Evolutionary conservation across 371 early-diverging fungal species (phyloP).

Genomic region (Mortierella sp.): DNA sequence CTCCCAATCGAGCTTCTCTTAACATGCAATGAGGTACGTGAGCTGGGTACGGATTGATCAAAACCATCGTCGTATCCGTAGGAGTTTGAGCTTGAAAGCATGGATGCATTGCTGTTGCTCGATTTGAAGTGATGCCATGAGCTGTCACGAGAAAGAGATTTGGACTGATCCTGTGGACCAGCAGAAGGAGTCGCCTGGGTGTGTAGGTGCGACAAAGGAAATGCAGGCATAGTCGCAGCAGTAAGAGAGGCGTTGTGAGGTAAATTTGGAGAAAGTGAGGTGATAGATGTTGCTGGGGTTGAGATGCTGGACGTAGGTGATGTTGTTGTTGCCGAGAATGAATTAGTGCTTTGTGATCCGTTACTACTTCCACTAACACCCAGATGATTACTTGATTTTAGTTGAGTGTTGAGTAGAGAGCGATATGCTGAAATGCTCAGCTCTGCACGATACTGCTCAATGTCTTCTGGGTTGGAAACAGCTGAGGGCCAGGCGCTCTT

Average conservation of each 20-base stretch:
- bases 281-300: conserved; percentile 7
- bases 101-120: conserved; percentile 29
- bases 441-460: conserved; percentile 54
- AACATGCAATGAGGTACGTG: conserved; percentile 26
- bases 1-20: conserved; percentile 40
- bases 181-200: conserved; percentile 4
- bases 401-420: conserved; percentile 46
- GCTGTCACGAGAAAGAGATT: conserved; percentile 22
- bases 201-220: conserved; percentile 9
- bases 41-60: conserved; percentile 16
- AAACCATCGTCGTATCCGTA: conserved; percentile 30
- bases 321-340: conserved; percentile 14
- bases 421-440: conserved; percentile 56
- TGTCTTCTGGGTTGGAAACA: conserved; percentile 42
- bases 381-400: conserved; percentile 16
- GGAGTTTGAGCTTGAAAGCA: conserved; percentile 24
- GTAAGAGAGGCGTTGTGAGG: conserved; percentile 1
- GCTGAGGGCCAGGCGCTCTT: conserved; percentile 39
- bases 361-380: conserved; percentile 17
- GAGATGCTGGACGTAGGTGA: conserved; percentile 13
- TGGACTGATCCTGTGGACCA: conserved; percentile 21
- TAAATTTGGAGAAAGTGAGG: conserved; percentile 16
- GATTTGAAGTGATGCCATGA: conserved; percentile 39
- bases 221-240: background rate
- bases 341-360: conserved; percentile 17